Evolutionary conservation across 352 stramenopile genomes (phyloP).

Genomic region (Phytophthora europaea): DNA sequence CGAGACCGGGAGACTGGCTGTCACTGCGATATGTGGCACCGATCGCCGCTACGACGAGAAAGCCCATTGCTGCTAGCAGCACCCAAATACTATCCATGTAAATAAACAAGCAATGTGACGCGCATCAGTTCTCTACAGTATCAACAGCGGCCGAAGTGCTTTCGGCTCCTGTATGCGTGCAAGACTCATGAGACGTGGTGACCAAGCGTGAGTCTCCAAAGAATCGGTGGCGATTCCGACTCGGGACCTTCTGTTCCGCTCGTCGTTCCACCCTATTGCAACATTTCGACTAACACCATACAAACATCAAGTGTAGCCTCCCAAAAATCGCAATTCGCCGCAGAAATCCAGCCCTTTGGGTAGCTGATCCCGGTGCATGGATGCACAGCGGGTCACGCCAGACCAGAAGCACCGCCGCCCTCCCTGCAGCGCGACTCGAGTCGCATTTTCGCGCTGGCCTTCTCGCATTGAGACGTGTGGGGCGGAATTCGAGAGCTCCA

Average conservation of each 20-base stretch:
- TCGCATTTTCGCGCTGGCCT: constrained; percentile 23
- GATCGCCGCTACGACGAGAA: constrained; percentile 1
- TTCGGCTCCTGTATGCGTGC: background rate
- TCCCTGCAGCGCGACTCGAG: constrained; percentile 11
- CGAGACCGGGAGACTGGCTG: constrained; percentile 18
- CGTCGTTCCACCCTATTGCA: background rate
- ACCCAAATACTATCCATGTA: background rate
- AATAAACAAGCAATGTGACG: background rate
- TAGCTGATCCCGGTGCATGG: constrained; percentile 23
- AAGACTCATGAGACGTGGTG: background rate
- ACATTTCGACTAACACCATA: constrained; percentile 27
- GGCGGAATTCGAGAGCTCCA: background rate
- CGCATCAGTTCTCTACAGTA: background rate
- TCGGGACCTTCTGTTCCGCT: background rate
- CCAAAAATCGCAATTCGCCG: constrained; percentile 8
- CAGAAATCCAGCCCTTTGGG: constrained; percentile 14
- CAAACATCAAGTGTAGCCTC: constrained; percentile 22
- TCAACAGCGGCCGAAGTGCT: background rate
- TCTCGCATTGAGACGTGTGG: constrained; percentile 9
- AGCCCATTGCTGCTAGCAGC: background rate
- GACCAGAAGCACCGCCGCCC: constrained; percentile 20
- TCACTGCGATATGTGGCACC: background rate
- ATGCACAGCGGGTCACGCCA: constrained; percentile 24
- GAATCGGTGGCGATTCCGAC: background rate
- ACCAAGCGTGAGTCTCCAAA: background rate